Conservation (phyloP, 257 asterid species). For the Craterostigma plantagineum region DNA sequence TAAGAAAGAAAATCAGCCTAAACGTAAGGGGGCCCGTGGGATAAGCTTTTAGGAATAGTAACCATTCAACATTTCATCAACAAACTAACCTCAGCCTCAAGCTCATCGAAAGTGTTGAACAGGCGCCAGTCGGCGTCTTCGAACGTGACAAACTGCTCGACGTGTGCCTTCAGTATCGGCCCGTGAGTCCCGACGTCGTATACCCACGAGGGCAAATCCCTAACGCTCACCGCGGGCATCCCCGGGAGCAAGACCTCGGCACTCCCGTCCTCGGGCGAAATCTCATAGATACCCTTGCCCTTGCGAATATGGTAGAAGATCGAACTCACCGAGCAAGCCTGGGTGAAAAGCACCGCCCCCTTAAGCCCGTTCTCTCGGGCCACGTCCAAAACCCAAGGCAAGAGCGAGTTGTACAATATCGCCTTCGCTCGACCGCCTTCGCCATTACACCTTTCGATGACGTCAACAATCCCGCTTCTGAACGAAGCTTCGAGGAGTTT, state of each 20-base stretch:
- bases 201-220: conserved; percentile 26
- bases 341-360: conserved; percentile 24
- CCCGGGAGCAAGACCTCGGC: conserved; percentile 15
- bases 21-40: no score
- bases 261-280: conserved; percentile 9
- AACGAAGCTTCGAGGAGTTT: conserved; percentile 10
- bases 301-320: conserved; percentile 17
- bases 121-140: conserved; percentile 47
- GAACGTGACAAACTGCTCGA: conserved; percentile 13
- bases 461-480: conserved; percentile 10
- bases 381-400: conserved; percentile 20
- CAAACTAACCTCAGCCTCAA: conserved; percentile 27
- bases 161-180: conserved; percentile 6
- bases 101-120: conserved; percentile 41
- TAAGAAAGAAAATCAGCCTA: no score
- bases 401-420: conserved; percentile 14
- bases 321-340: conserved; percentile 15
- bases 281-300: conserved; percentile 14
- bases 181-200: conserved; percentile 9
- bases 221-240: conserved; percentile 12
- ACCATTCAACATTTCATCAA: no score
- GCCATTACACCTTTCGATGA: conserved; percentile 7
- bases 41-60: no score
- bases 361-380: conserved; percentile 21
- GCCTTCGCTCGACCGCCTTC: conserved; percentile 7